Conservation (phyloP, 225 moss, liverwort and hornwort species). For the Ulota crispa region DNA sequence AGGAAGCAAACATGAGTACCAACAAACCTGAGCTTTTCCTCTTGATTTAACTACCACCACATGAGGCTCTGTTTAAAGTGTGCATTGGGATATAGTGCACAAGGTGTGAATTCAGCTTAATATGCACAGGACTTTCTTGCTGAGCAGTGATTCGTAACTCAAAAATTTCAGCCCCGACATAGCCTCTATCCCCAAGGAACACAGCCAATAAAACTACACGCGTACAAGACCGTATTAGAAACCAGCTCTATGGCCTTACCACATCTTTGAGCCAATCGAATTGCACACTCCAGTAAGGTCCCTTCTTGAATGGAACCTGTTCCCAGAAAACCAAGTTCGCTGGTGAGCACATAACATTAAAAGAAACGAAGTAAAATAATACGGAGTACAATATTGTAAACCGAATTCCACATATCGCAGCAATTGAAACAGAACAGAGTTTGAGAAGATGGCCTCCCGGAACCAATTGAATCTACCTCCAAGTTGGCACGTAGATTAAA, state of each 20-base stretch:
- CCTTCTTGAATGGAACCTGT: constrained; percentile 39
- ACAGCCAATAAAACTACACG: background rate
- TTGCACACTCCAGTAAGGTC: constrained; percentile 60
- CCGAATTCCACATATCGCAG: background rate
- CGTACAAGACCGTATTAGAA: constrained; percentile 12
- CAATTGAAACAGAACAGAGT: background rate
- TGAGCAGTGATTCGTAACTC: background rate
- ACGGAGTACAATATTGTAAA: background rate
- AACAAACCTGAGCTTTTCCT: constrained; percentile 7
- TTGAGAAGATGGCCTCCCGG: constrained; percentile 16
- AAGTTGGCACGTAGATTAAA: constrained; percentile 61
- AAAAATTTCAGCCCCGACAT: background rate
- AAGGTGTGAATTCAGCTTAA: background rate
- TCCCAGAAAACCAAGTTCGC: constrained; percentile 13
- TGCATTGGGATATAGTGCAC: background rate
- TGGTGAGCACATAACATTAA: background rate
- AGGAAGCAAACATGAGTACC: constrained; percentile 21
- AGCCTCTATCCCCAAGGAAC: background rate
- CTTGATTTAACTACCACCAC: background rate
- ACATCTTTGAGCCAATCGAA: constrained; percentile 75
- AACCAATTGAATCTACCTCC: constrained; percentile 48
- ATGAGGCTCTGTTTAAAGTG: background rate
- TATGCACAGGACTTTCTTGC: background rate
- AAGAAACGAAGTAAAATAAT: too few relatives aligned
- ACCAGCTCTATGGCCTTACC: constrained; percentile 44